phyloP scores from a whole-genome alignment of 2,329 filamentous ascomycete genomes.

The Colletotrichum sansevieriae region DNA sequence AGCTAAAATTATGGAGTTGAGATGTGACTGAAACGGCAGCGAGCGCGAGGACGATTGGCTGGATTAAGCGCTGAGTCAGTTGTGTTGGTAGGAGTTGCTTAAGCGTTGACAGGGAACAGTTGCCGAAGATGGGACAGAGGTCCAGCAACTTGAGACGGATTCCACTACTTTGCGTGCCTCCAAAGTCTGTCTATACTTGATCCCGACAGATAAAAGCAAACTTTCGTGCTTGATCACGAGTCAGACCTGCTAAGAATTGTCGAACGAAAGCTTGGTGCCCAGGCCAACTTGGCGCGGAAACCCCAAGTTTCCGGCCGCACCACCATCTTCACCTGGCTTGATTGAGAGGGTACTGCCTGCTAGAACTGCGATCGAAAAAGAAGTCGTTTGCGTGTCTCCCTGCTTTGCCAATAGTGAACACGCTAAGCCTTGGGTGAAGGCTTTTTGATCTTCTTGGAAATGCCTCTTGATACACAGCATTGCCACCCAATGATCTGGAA shows the following conservation, averaged over 20 bases:
- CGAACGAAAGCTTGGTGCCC: background rate
- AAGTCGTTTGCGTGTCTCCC: background rate
- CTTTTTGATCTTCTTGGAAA: background rate
- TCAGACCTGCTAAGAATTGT: constrained; percentile 3
- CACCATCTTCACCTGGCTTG: background rate
- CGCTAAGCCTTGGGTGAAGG: too few species aligned
- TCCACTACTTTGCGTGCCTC: background rate
- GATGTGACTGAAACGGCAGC: constrained; percentile 21
- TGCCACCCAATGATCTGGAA: constrained; percentile 12
- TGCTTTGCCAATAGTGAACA: background rate
- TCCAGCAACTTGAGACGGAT: constrained; percentile 35
- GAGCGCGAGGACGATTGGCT: constrained; percentile 12
- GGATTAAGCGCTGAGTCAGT: constrained; percentile 19
- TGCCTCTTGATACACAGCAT: background rate
- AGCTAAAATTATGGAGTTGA: constrained; percentile 32
- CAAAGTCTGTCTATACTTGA: background rate
- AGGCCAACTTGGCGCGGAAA: constrained; percentile 11
- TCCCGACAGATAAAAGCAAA: background rate
- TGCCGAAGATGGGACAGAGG: constrained; percentile 30
- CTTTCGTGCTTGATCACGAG: background rate
- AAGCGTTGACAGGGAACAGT: constrained; percentile 30
- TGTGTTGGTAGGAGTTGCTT: constrained; percentile 10
- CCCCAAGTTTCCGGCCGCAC: constrained; percentile 2
- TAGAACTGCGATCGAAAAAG: too few species aligned
- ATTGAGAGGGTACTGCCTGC: background rate